Base-by-base conservation (phyloP, 2,329 filamentous ascomycete genomes). In the Penicillium sp. region DNA sequence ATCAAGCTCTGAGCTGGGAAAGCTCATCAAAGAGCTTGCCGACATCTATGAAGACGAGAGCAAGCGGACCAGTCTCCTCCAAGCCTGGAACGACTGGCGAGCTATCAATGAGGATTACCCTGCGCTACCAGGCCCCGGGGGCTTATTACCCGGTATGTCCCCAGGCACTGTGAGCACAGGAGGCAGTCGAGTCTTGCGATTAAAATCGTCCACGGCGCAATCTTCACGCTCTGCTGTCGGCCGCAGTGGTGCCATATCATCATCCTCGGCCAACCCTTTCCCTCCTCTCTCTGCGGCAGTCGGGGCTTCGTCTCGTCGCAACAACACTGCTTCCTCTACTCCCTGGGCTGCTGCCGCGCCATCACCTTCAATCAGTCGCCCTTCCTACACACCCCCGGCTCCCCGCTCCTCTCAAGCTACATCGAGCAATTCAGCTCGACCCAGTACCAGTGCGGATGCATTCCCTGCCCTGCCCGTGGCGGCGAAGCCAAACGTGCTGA, bases 61-160 rank as follows among this genome's bases (percentile, higher is more conserved):
- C 13, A 95, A 95, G 65, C 82, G 82, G 1, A 83, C 85, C 45
- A 77, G 75, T 0, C 73, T 98, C 3, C 80, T 90, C 26, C 85
- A 85, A 60, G 88, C 90, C 1, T 96, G 91, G 90, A 88, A 89
- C 58, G 88, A 95, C 69, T 96, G 91, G 88, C 88, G 88, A 40
- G 90, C 90, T 34, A 93, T 95, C 70, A 94, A 95, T 57, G 90
- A 96, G 68, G 90, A 96, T 66, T 97, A 96, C 58, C 91, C 91
- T 0, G 88, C 87, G 1, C 75, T 97, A 1, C 90, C 91, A 1
- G 85, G 86, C 0, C 78, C 88, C 0, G 79, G 80, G 46, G 85
- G 85, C 43, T 81, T 85, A 69, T 77, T 83, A 34, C 83, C 84
- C 26, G 73, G 72, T 4, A 68, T 76, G 39, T 68, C 71, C 2